Conservation (phyloP, 108 stramenopile genomes). For the Cylindrotheca fusiformis region DNA sequence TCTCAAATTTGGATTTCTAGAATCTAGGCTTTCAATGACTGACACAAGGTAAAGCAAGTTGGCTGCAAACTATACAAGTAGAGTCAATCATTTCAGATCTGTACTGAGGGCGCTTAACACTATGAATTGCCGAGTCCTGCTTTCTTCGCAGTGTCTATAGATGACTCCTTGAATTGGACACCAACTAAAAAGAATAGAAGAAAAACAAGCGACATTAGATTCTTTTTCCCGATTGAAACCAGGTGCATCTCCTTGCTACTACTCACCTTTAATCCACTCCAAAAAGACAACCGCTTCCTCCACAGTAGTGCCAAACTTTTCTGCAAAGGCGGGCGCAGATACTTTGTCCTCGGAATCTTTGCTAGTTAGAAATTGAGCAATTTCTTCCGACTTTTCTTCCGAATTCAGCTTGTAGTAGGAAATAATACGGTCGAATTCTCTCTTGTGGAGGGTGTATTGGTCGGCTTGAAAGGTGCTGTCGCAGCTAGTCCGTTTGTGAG, state of each 20-base stretch:
- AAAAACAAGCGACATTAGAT: background rate
- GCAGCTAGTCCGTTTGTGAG: slow-evolving; percentile 46
- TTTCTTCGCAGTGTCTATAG: slow-evolving; percentile 56
- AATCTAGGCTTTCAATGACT: too few species aligned
- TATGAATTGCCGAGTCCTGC: slow-evolving; percentile 40
- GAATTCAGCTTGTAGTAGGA: slow-evolving; percentile 51
- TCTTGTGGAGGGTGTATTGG: slow-evolving; percentile 60
- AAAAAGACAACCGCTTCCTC: slow-evolving; percentile 77
- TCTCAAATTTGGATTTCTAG: too few species aligned
- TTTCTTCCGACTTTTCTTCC: slow-evolving; percentile 42
- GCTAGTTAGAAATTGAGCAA: slow-evolving; percentile 50
- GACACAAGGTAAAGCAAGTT: too few species aligned
- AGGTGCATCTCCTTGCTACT: background rate
- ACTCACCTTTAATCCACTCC: slow-evolving; percentile 62
- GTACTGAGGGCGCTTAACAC: background rate
- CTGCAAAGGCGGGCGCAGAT: slow-evolving; percentile 58
- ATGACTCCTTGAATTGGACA: slow-evolving; percentile 67
- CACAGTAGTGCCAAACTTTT: slow-evolving; percentile 60
- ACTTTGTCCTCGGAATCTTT: slow-evolving; percentile 26
- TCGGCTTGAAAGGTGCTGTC: slow-evolving; percentile 48
- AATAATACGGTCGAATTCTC: slow-evolving; percentile 63
- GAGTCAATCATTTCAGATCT: too few species aligned
- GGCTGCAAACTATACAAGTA: too few species aligned
- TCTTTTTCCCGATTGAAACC: background rate
- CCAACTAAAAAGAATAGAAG: slow-evolving; percentile 32